These are phyloP conservation scores for Peronospora destructor DNA, from an alignment of 352 stramenopile species.

Conservation along the genomic window DNA sequence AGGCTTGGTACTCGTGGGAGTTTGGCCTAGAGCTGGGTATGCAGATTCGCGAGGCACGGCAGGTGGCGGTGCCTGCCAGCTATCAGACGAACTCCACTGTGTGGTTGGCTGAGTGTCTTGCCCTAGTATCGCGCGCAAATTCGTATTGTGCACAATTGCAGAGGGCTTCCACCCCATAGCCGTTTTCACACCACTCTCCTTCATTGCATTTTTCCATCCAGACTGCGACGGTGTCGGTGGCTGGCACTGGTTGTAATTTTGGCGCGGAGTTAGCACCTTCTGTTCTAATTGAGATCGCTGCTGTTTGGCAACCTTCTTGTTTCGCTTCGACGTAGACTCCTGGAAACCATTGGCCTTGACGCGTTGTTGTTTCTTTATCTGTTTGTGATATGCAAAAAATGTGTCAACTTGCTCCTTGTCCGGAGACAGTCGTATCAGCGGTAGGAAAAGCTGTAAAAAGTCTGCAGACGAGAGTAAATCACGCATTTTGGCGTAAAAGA, in stretches of 20 bases:
- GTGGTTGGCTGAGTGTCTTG: constrained; percentile 33
- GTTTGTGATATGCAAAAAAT: constrained; percentile 58
- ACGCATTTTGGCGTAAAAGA: constrained; percentile 71
- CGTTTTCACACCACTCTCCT: constrained; percentile 47
- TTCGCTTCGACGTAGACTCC: constrained; percentile 36
- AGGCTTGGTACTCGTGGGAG: constrained; percentile 52
- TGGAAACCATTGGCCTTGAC: constrained; percentile 38
- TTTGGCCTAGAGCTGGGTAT: constrained; percentile 22
- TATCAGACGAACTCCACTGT: constrained; percentile 46
- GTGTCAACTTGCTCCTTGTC: constrained; percentile 56
- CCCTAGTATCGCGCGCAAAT: constrained; percentile 37
- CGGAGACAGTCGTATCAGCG: constrained; percentile 66
- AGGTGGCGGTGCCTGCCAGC: constrained; percentile 37
- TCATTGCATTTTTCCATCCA: constrained; percentile 67
- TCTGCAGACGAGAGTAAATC: constrained; percentile 50
- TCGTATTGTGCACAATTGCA: constrained; percentile 58
- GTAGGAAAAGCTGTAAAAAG: constrained; percentile 73
- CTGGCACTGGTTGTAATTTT: constrained; percentile 25
- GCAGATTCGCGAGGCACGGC: constrained; percentile 13
- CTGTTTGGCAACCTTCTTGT: constrained; percentile 33
- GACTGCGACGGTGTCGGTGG: constrained; percentile 32
- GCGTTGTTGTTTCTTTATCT: constrained; percentile 32
- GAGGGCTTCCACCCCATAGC: constrained; percentile 22
- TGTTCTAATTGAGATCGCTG: constrained; percentile 25
- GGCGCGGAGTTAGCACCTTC: constrained; percentile 8